Evolutionary conservation across 176 grass and related monocot genomes (phyloP).

Genomic region (Tillandsia fasciculata): DNA sequence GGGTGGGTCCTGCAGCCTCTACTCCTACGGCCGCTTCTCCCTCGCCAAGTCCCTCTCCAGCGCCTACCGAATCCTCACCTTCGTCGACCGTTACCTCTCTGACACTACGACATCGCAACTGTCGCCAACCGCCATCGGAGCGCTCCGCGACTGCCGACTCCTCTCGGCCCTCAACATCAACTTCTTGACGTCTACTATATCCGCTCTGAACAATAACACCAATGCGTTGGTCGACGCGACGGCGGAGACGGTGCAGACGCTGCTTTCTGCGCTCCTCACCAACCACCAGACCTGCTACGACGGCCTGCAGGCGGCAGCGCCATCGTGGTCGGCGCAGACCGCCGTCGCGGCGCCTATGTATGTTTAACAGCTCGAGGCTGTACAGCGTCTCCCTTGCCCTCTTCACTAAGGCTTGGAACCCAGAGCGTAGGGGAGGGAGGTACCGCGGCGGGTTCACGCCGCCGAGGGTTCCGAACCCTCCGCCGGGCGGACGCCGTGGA

Average conservation of each 20-base stretch:
- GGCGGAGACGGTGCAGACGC: constrained; percentile 52
- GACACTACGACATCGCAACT: constrained; percentile 19
- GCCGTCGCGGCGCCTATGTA: constrained; percentile 34
- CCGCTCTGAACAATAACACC: constrained; percentile 20
- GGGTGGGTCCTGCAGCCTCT: constrained; percentile 34
- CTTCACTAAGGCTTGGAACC: constrained; percentile 75
- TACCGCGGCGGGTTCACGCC: too few species aligned
- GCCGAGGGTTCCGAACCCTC: too few species aligned
- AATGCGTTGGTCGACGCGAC: constrained; percentile 50
- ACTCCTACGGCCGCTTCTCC: too few species aligned
- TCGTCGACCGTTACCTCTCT: constrained; percentile 42
- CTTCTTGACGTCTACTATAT: constrained; percentile 41
- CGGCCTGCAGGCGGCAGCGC: constrained; percentile 42
- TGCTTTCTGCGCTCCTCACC: constrained; percentile 75
- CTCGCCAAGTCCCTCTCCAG: constrained; percentile 54
- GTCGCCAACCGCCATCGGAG: constrained; percentile 29
- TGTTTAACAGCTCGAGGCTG: constrained; percentile 41
- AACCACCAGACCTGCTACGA: constrained; percentile 84
- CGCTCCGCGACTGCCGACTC: constrained; percentile 61
- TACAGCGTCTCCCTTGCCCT: constrained; percentile 77
- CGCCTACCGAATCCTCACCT: constrained; percentile 32
- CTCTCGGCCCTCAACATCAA: constrained; percentile 63
- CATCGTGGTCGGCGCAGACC: constrained; percentile 68
- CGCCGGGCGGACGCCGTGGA: too few species aligned
- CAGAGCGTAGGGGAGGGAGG: constrained; percentile 21